These are phyloP conservation scores for Starmerella ratchasimensis DNA, from an alignment of 805 yeast species.

Conservation along the genomic window DNA sequence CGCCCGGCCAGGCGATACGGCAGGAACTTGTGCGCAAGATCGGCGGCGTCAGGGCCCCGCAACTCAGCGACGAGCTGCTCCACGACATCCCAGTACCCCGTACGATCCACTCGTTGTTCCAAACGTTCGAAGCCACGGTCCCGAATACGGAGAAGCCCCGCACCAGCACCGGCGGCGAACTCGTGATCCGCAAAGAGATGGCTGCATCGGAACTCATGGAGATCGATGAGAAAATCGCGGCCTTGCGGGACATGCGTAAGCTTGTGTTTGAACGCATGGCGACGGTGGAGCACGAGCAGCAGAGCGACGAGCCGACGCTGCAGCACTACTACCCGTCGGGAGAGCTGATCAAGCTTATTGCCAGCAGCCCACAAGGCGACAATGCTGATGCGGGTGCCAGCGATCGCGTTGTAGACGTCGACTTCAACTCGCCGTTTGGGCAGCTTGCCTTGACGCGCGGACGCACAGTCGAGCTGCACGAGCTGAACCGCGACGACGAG, in stretches of 20 bases:
- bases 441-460: slow-evolving; percentile 66
- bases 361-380: too few relatives aligned
- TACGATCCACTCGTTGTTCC: slow-evolving; percentile 41
- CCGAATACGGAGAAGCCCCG: slow-evolving; percentile 27
- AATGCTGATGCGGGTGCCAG: slow-evolving; percentile 28
- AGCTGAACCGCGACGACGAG: slow-evolving; percentile 9
- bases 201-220: slow-evolving; percentile 53
- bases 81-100: slow-evolving; percentile 36
- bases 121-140: slow-evolving; percentile 47
- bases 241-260: slow-evolving; percentile 38
- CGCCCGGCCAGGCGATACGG: slow-evolving; percentile 13
- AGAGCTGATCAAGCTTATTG: slow-evolving; percentile 35
- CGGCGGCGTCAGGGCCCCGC: slow-evolving; percentile 34
- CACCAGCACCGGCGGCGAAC: slow-evolving; percentile 33
- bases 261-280: slow-evolving; percentile 47
- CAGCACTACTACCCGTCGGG: slow-evolving; percentile 55
- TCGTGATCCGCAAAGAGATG: slow-evolving; percentile 44
- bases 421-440: slow-evolving; percentile 64
- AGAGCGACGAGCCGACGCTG: slow-evolving; percentile 36
- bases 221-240: slow-evolving; percentile 43
- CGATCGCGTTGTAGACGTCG: slow-evolving; percentile 42
- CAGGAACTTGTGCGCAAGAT: slow-evolving; percentile 12
- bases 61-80: slow-evolving; percentile 45
- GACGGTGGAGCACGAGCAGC: slow-evolving; percentile 45
- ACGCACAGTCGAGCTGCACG: slow-evolving; percentile 37